Percentiles rank a stretch among this genome's conserved stretches.
phyloP scores from a whole-genome alignment of 805 yeast genomes.

The Hanseniaspora pseudoguilliermondii region DNA sequence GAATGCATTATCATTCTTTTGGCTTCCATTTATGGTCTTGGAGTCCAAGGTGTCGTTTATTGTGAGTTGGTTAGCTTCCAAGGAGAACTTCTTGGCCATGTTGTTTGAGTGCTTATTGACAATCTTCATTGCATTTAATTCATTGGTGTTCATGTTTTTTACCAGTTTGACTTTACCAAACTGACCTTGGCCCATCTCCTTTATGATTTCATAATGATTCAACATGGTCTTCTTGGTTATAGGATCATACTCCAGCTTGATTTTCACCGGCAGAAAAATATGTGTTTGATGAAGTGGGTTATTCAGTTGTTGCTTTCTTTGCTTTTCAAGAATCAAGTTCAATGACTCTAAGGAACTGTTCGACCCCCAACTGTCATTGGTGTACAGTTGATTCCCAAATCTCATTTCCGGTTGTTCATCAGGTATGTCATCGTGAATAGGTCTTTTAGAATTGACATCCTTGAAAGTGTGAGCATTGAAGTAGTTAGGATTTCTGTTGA shows the following conservation, averaged over 20 bases:
- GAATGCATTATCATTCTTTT: not conserved
- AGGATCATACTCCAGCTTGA: constrained; percentile 80
- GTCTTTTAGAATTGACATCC: not conserved
- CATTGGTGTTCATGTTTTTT: constrained; percentile 47
- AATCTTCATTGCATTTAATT: constrained; percentile 82
- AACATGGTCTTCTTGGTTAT: constrained; percentile 64
- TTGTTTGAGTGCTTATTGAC: constrained; percentile 61
- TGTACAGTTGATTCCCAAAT: constrained; percentile 1
- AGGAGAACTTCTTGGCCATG: constrained; percentile 30
- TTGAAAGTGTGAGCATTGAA: not conserved
- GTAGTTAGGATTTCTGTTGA: not conserved
- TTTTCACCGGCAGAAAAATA: constrained; percentile 43
- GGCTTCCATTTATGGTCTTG: constrained; percentile 7
- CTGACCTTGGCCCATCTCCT: constrained; percentile 89
- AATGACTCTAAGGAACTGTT: constrained; percentile 29
- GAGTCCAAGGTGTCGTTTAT: constrained; percentile 22
- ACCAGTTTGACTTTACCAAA: constrained; percentile 97
- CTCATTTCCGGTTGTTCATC: not conserved
- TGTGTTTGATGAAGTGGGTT: constrained; percentile 32
- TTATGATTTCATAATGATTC: constrained; percentile 78
- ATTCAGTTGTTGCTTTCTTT: constrained; percentile 30
- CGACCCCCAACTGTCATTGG: constrained; percentile 16
- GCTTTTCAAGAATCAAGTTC: constrained; percentile 31
- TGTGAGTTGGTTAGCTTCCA: constrained; percentile 27
- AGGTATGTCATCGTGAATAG: not conserved